Conservation (phyloP, 1,139 yeast genomes). For the Yamadazyma pseudoaaseri region DNA sequence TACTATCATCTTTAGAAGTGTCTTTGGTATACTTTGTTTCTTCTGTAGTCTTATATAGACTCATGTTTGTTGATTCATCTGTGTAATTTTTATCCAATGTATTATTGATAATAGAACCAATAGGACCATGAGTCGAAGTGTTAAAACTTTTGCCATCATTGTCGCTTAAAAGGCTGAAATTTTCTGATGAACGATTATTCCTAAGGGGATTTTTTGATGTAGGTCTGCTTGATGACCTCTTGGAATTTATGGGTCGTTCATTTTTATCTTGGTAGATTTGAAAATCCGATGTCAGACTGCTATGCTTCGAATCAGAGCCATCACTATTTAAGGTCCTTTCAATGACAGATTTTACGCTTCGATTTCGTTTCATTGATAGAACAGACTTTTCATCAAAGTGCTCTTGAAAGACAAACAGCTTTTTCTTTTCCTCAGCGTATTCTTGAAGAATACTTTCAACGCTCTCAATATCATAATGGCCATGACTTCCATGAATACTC, state of each 20-base stretch:
- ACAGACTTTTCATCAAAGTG: slow-evolving; percentile 25
- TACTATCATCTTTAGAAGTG: background rate
- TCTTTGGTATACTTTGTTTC: background rate
- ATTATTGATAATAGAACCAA: background rate
- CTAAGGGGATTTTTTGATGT: background rate
- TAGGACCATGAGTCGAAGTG: background rate
- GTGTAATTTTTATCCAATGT: background rate
- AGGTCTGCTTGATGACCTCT: background rate
- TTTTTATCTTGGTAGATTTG: slow-evolving; percentile 5
- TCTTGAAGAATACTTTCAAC: slow-evolving; percentile 34
- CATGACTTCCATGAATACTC: slow-evolving; percentile 14
- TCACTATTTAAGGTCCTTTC: slow-evolving; percentile 9
- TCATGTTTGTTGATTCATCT: background rate
- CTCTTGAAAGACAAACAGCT: slow-evolving; percentile 27
- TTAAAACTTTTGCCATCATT: background rate
- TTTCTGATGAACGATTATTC: background rate
- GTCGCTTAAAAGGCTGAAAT: background rate
- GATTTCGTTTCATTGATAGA: slow-evolving; percentile 8
- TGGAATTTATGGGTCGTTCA: background rate
- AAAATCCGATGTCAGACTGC: slow-evolving; percentile 3
- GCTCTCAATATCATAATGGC: slow-evolving; percentile 27
- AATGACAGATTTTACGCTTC: slow-evolving; percentile 7
- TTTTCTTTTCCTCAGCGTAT: slow-evolving; percentile 19
- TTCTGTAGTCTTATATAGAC: background rate
- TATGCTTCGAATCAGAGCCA: slow-evolving; percentile 1